These are phyloP conservation scores for Lasiodiplodia citricola DNA, from an alignment of 2,329 filamentous ascomycete species.

Conservation along the genomic window DNA sequence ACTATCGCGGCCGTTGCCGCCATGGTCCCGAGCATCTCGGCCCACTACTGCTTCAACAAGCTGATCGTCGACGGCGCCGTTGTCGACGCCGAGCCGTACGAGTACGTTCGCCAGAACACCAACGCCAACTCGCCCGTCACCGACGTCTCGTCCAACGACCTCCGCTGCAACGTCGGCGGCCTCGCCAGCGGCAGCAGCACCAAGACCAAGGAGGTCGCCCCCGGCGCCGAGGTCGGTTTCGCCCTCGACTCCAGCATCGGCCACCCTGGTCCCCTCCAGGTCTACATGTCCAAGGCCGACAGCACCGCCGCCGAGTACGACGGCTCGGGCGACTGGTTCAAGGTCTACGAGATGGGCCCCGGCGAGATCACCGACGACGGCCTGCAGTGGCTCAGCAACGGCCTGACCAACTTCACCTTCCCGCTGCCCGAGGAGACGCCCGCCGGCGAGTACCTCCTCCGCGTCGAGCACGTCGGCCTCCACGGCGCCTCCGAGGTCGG, in stretches of 20 bases:
- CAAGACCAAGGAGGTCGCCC: conserved; percentile 43
- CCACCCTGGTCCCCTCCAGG: conserved; percentile 45
- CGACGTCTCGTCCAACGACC: conserved; percentile 39
- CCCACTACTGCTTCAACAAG: conserved; percentile 46
- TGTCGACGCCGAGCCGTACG: conserved; percentile 34
- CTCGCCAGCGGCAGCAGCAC: conserved; percentile 39
- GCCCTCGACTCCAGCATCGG: conserved; percentile 57
- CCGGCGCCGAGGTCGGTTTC: conserved; percentile 52
- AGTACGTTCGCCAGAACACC: conserved; percentile 30
- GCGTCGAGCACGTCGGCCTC: conserved; percentile 42
- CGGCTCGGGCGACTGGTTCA: conserved; percentile 59
- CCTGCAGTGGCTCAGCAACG: conserved; percentile 50
- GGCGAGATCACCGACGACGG: conserved; percentile 36
- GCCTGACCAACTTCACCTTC: conserved; percentile 38
- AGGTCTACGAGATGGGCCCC: conserved; percentile 40
- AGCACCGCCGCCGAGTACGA: conserved; percentile 72
- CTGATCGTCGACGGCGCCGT: conserved; percentile 42
- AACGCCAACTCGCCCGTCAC: conserved; percentile 41
- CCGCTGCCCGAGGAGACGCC: conserved; percentile 48
- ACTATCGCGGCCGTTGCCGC: conserved; percentile 34
- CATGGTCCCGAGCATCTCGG: conserved; percentile 33
- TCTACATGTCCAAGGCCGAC: conserved; percentile 55
- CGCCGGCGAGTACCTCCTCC: conserved; percentile 47
- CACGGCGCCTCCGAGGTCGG: conserved; percentile 31
- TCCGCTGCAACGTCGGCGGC: conserved; percentile 45